Conservation (phyloP, 1,284 basidiomycete species). For the Mycena citricolor region DNA sequence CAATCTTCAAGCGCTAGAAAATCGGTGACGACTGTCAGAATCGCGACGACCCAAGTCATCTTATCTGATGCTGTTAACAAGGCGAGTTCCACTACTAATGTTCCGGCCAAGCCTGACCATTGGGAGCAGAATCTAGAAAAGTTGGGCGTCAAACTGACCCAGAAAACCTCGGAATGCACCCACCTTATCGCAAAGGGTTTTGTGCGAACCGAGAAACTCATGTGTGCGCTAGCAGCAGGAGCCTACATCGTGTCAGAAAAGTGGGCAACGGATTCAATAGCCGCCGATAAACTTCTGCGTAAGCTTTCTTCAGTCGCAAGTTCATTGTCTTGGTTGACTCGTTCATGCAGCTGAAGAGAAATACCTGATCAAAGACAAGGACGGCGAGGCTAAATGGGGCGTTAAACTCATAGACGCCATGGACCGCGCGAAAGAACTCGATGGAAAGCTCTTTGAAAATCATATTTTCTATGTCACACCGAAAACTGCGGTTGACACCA, state of each 20-base stretch:
- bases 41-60: too few species aligned
- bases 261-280: slow-evolving; percentile 66
- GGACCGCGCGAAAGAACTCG: slow-evolving; percentile 48
- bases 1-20: too few species aligned
- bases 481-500: slow-evolving; percentile 52
- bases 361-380: slow-evolving; percentile 58
- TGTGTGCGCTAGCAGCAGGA: slow-evolving; percentile 65
- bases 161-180: slow-evolving; percentile 66
- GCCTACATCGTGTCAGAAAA: slow-evolving; percentile 61
- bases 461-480: slow-evolving; percentile 75
- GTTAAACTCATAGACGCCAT: slow-evolving; percentile 65
- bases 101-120: too few species aligned
- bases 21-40: too few species aligned
- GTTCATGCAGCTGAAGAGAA: slow-evolving; percentile 63
- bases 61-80: too few species aligned
- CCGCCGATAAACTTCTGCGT: slow-evolving; percentile 61
- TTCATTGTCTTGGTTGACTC: too few species aligned
- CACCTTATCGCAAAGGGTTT: slow-evolving; percentile 69
- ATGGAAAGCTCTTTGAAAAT: slow-evolving; percentile 56
- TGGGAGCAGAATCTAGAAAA: slow-evolving; percentile 51
- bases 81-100: too few species aligned
- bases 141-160: slow-evolving; percentile 63
- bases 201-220: slow-evolving; percentile 81
- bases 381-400: slow-evolving; percentile 60
- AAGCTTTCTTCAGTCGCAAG: too few species aligned